Evolutionary conservation across 805 yeast genomes (phyloP).

Genomic region (Maudiozyma barnettii): DNA sequence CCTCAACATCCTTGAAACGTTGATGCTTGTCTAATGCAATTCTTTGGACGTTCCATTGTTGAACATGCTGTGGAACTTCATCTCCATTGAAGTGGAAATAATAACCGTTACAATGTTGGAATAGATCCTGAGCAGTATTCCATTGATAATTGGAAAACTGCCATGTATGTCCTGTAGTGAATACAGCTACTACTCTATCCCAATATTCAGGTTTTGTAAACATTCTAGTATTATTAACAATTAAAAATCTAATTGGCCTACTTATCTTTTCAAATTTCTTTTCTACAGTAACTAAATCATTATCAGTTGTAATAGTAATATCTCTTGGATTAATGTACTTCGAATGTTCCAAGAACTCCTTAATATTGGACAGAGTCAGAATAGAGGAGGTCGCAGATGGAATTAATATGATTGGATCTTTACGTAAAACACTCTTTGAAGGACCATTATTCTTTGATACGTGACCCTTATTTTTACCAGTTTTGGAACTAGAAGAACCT

Average conservation of each 20-base stretch:
- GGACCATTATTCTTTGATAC: conserved; percentile 12
- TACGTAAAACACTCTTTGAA: conserved; percentile 8
- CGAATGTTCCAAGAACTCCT: conserved; percentile 66
- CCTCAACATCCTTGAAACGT: conserved; percentile 83
- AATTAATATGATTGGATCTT: conserved; percentile 63
- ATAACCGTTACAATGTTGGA: conserved; percentile 78
- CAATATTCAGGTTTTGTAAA: conserved; percentile 92
- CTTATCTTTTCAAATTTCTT: conserved; percentile 26
- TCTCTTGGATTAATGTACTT: conserved; percentile 45
- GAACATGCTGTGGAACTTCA: conserved; percentile 60
- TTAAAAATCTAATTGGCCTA: conserved; percentile 34
- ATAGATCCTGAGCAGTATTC: conserved; percentile 68
- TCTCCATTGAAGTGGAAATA: conserved; percentile 72
- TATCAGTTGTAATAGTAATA: conserved; percentile 26
- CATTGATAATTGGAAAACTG: conserved; percentile 85
- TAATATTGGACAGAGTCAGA: conserved; percentile 53
- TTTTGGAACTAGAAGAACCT: conserved; percentile 22
- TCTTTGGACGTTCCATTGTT: conserved; percentile 82
- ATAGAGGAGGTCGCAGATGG: conserved; percentile 76
- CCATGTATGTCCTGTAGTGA: conserved; percentile 97
- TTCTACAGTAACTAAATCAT: conserved; percentile 24
- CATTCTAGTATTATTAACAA: conserved; percentile 81
- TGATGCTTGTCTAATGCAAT: conserved; percentile 70
- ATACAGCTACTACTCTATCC: conserved; percentile 92
- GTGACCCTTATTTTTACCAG: conserved; percentile 15